phyloP scores from a whole-genome alignment of 2,329 filamentous ascomycete species.

The Talaromyces albobiverticillius region DNA sequence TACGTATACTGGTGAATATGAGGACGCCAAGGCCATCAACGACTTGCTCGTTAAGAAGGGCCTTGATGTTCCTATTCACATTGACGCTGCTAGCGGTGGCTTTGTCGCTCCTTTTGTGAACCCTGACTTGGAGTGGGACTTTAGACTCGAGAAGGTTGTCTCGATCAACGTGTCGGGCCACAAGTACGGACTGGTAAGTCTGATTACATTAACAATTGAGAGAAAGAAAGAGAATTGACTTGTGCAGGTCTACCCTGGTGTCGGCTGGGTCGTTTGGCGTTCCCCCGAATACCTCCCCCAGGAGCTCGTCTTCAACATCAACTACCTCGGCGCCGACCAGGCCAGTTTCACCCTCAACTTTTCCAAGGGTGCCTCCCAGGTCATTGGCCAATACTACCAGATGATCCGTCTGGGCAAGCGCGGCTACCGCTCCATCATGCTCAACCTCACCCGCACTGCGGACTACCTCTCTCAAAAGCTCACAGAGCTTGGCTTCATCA shows the following conservation, averaged over 20 bases:
- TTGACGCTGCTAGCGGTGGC: conserved; percentile 87
- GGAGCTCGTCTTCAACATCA: conserved; percentile 98
- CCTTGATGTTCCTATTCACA: conserved; percentile 83
- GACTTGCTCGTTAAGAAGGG: conserved; percentile 73
- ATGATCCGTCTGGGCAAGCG: conserved; percentile 90
- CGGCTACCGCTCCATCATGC: conserved; percentile 90
- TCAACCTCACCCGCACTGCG: conserved; percentile 83
- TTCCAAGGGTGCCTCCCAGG: conserved; percentile 89
- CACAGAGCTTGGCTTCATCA: conserved; percentile 73
- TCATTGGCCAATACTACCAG: conserved; percentile 97
- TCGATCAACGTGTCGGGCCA: conserved; percentile 94
- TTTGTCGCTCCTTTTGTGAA: conserved; percentile 91
- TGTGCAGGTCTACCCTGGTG: conserved; percentile 73
- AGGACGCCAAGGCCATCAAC: conserved; percentile 89
- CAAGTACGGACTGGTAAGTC: conserved; percentile 65
- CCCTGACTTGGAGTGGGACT: conserved; percentile 85
- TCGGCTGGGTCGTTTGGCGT: conserved; percentile 92
- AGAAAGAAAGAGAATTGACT: not conserved
- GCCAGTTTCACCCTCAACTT: conserved; percentile 97
- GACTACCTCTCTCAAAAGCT: conserved; percentile 80
- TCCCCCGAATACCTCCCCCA: conserved; percentile 77
- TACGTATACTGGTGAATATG: conserved; percentile 94
- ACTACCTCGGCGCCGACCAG: conserved; percentile 94
- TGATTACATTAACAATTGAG: not conserved
- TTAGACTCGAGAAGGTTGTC: conserved; percentile 81